phyloP scores from a whole-genome alignment of 2,329 filamentous ascomycete genomes.

The Arthroderma uncinatum region DNA sequence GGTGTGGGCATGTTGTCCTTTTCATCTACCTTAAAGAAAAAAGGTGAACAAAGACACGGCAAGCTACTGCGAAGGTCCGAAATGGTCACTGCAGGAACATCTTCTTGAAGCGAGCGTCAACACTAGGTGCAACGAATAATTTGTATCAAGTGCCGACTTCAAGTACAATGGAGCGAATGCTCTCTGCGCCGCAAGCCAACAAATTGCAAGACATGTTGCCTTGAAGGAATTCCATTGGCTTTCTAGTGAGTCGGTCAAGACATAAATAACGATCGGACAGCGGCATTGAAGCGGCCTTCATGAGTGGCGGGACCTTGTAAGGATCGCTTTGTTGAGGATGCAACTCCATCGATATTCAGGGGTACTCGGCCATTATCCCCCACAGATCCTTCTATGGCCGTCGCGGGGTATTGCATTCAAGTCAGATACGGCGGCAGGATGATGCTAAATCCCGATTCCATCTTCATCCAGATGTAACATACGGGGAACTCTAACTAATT shows the following conservation, averaged over 20 bases:
- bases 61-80: no score
- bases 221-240: no score
- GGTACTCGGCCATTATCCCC: background rate
- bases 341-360: background rate
- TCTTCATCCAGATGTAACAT: background rate
- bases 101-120: no score
- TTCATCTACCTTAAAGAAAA: background rate
- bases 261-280: background rate
- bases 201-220: background rate
- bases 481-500: background rate
- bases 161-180: background rate
- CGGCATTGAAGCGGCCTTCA: background rate
- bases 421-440: background rate
- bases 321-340: background rate
- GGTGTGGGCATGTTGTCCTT: background rate
- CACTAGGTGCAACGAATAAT: background rate
- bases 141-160: background rate
- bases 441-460: no score
- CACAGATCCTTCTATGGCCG: background rate
- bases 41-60: background rate
- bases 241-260: background rate
- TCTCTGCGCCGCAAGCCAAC: background rate
- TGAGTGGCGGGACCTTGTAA: background rate
- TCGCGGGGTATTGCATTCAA: background rate
- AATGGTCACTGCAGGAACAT: no score